Evolutionary conservation across 805 yeast species (phyloP), one percentile per base, ranked within the genome.

Genomic region (Zygosaccharomyces bailii): DNA sequence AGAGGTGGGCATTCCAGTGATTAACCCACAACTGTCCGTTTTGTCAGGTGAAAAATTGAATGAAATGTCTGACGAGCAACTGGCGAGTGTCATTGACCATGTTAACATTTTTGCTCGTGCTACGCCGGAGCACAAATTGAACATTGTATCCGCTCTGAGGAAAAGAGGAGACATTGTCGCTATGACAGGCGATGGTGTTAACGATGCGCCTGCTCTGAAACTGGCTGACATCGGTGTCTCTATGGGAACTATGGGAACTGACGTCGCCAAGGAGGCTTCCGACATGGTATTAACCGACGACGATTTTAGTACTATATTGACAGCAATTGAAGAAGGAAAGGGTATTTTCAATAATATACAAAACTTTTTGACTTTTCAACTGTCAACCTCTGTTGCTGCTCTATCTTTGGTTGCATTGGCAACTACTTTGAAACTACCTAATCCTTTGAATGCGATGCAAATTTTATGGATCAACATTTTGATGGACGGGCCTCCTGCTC

Each of bases 401-500:
- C 74, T 91, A 44, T 82, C 96, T 0, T 72, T 91, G 55, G 82
- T 93, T 59, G 96, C 96, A 1, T 71, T 90, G 52, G 76, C 96
- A 1, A 91, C 98, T 1, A 69, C 90, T 44, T 82, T 90, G 60
- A 86, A 86, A 46, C 73, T 91, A 48, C 96, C 96, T 40, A 90
- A 88, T 56, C 99, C 99, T 8, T 75, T 91, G 56, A 91, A 91
- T 62, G 96, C 99, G 21, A 91, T 91, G 99, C 98, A 93, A 72
- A 93, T 91, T 56, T 72, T 91, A 57, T 91, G 98, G 97, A 91
- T 91, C 63, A 91, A 91, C 64, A 93, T 91, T 51, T 74, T 91
- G 46, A 91, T 91, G 99, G 99, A 91, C 69, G 99, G 99, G 1
- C 99, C 99, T 8, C 99, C 99, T 3, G 98, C 98, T 1, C 99